These are phyloP conservation scores for Bodo saltans DNA, from an alignment of 78 protist genomes.

Conservation along the genomic window DNA sequence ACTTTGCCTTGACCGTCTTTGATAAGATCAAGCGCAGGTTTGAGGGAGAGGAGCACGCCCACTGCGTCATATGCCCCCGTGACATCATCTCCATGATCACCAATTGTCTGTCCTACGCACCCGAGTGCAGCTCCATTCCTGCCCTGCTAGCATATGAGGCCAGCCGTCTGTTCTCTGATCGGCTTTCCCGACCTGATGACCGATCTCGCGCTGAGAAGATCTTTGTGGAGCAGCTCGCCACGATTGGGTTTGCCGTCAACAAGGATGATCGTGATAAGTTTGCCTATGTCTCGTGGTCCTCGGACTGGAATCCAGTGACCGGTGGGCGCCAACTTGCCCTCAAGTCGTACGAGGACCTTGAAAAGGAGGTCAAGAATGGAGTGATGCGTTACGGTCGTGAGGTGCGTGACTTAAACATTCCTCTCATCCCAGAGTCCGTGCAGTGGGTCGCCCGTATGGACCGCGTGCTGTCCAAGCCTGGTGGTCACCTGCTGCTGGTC, in stretches of 20 bases:
- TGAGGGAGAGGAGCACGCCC: constrained; percentile 48
- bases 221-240: background rate
- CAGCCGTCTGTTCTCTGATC: background rate
- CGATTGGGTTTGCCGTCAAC: background rate
- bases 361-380: background rate
- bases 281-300: background rate
- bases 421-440: constrained; percentile 55
- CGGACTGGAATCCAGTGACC: constrained; percentile 6
- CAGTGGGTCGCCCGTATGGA: constrained; percentile 51
- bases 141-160: background rate
- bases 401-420: constrained; percentile 43
- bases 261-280: background rate
- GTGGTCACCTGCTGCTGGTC: constrained; percentile 53
- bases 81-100: constrained; percentile 57
- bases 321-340: background rate
- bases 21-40: constrained; percentile 24
- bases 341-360: background rate
- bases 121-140: background rate
- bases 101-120: constrained; percentile 40
- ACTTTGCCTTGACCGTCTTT: constrained; percentile 49
- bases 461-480: constrained; percentile 55
- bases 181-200: background rate
- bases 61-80: constrained; percentile 73
- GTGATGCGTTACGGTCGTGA: constrained; percentile 49
- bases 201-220: background rate